phyloP scores from a whole-genome alignment of 352 stramenopile species.

The Aphanomyces cochlioides region DNA sequence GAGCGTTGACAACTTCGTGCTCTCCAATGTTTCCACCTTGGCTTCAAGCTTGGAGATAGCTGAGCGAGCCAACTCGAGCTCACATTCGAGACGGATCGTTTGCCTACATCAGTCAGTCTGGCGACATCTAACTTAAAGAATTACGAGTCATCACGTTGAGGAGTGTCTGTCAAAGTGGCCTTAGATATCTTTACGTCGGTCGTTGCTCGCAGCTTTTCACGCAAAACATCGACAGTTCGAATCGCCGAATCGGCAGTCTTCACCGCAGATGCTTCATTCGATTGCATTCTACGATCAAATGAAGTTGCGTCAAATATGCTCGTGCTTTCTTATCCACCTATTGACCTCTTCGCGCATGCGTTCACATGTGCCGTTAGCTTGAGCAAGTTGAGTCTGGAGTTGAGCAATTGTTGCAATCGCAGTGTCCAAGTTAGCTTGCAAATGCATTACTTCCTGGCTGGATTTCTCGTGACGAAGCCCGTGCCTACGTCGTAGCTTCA shows the following conservation, averaged over 20 bases:
- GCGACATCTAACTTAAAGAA: no score
- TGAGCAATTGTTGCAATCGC: slow-evolving; percentile 13
- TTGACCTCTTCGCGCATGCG: slow-evolving; percentile 12
- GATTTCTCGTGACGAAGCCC: not conserved
- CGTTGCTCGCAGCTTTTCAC: not conserved
- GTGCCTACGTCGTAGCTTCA: not conserved
- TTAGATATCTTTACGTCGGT: slow-evolving; percentile 5
- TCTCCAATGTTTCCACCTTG: not conserved
- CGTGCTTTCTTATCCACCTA: not conserved
- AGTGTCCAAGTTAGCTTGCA: slow-evolving; percentile 21
- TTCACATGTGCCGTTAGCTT: slow-evolving; percentile 5
- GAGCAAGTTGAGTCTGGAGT: slow-evolving; percentile 12
- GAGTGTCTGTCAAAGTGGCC: no score
- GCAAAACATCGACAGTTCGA: slow-evolving; percentile 6
- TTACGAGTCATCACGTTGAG: no score
- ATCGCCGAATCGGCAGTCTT: slow-evolving; percentile 10
- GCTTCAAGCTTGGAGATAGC: slow-evolving; percentile 1
- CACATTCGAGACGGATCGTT: not conserved
- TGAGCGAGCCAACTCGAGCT: not conserved
- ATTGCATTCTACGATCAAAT: not conserved
- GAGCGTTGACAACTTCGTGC: not conserved
- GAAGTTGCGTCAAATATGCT: not conserved
- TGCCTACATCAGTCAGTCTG: no score
- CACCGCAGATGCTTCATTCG: slow-evolving; percentile 17
- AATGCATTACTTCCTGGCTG: not conserved